These are phyloP conservation scores for Claviceps sp. DNA, from an alignment of 2,329 filamentous ascomycete species.

Conservation along the genomic window DNA sequence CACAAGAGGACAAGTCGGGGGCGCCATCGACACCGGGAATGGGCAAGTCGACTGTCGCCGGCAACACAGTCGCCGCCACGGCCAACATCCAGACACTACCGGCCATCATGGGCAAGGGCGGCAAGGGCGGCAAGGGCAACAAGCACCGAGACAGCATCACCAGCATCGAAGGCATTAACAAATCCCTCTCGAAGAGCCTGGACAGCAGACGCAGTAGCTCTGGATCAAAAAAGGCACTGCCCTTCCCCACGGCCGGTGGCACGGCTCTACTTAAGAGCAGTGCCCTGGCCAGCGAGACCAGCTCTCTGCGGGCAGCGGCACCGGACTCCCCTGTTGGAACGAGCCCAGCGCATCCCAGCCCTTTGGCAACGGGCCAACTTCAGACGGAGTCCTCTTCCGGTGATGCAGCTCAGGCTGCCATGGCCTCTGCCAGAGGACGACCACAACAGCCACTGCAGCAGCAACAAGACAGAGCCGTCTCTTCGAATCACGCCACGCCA, in stretches of 20 bases:
- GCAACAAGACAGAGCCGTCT: not conserved
- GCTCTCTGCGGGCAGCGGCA: slow-evolving; percentile 38
- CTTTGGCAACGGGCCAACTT: slow-evolving; percentile 12
- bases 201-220: slow-evolving; percentile 85
- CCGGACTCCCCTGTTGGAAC: slow-evolving; percentile 27
- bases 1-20: slow-evolving; percentile 79
- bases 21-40: slow-evolving; percentile 87
- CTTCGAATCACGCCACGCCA: not conserved
- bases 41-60: slow-evolving; percentile 81
- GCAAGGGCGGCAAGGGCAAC: too few species aligned
- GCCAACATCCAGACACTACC: slow-evolving; percentile 51
- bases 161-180: slow-evolving; percentile 59
- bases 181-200: slow-evolving; percentile 72
- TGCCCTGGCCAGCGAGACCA: slow-evolving; percentile 43
- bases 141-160: slow-evolving; percentile 32
- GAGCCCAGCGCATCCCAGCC: slow-evolving; percentile 26
- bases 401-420: slow-evolving; percentile 1
- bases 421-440: not conserved
- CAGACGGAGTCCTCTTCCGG: slow-evolving; percentile 6
- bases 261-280: slow-evolving; percentile 33
- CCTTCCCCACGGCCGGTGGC: slow-evolving; percentile 32
- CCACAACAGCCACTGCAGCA: not conserved
- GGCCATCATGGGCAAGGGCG: slow-evolving; percentile 24
- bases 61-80: slow-evolving; percentile 73
- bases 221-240: slow-evolving; percentile 63